These are phyloP conservation scores for Polytrichum formosum DNA, from an alignment of 225 moss, liverwort and hornwort species.

Conservation along the genomic window DNA sequence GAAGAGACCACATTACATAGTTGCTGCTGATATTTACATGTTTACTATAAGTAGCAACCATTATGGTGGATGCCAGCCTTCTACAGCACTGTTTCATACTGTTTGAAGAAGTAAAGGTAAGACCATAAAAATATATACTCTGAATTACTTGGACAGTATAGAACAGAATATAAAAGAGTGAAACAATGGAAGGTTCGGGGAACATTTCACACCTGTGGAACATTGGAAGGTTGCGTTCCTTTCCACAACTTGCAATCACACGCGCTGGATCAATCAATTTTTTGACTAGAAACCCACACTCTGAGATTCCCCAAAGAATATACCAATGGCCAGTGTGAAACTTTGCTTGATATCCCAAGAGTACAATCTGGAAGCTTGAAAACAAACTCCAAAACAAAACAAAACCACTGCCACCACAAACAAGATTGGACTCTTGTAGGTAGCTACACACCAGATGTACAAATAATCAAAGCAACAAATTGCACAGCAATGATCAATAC, in stretches of 20 bases:
- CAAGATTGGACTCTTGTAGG: not conserved
- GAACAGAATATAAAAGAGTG: not conserved
- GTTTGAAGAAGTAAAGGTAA: no score
- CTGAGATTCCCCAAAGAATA: constrained; percentile 34
- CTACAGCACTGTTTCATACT: no score
- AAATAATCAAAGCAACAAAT: constrained; percentile 2
- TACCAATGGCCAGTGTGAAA: not conserved
- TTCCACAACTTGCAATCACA: constrained; percentile 69
- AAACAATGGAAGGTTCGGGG: not conserved
- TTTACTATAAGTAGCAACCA: not conserved
- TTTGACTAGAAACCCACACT: constrained; percentile 64
- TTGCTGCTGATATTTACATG: not conserved
- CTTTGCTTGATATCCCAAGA: not conserved
- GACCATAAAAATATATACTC: no score
- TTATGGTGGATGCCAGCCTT: no score
- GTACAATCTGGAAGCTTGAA: constrained; percentile 3
- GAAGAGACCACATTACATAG: no score
- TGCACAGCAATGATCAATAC: not conserved
- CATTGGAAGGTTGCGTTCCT: constrained; percentile 36
- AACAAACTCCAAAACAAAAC: constrained; percentile 6
- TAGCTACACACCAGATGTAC: not conserved
- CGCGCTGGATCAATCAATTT: constrained; percentile 60
- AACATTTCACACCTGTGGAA: constrained; percentile 52
- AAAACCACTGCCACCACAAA: not conserved
- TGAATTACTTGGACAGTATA: no score